These are phyloP conservation scores for Cladorrhinum sp. DNA, from an alignment of 2,329 filamentous ascomycete genomes.

Conservation along the genomic window DNA sequence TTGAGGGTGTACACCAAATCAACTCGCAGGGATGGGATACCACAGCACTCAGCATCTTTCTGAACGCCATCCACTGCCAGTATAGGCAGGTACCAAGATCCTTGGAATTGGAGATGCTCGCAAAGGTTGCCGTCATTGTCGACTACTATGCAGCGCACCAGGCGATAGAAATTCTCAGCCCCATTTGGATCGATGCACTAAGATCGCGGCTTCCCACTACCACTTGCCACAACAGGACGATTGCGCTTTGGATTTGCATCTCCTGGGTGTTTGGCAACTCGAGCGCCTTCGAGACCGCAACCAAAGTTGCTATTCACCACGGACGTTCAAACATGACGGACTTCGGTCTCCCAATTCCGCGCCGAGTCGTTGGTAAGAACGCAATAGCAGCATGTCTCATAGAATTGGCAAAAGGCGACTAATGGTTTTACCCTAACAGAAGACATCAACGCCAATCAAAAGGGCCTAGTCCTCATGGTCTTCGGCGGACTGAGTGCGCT, in stretches of 20 bases:
- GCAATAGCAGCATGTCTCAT: background rate
- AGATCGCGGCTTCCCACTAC: background rate
- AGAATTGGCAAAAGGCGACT: background rate
- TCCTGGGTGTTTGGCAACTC: background rate
- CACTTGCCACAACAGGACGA: background rate
- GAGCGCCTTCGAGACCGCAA: background rate
- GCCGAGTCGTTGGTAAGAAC: constrained; percentile 4
- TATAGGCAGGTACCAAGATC: background rate
- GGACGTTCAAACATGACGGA: background rate
- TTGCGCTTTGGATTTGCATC: constrained; percentile 4
- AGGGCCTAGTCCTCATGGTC: background rate
- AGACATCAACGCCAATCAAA: background rate
- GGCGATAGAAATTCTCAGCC: background rate
- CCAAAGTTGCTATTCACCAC: background rate
- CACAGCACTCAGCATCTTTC: constrained; percentile 1
- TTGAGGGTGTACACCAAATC: background rate
- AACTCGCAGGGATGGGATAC: constrained; percentile 2
- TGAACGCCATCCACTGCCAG: constrained; percentile 5
- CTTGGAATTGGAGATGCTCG: constrained; percentile 6
- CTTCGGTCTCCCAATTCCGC: constrained; percentile 1
- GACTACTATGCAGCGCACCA: constrained; percentile 6
- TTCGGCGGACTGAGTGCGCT: background rate
- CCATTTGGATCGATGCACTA: background rate
- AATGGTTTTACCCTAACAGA: background rate
- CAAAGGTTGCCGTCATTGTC: constrained; percentile 11